phyloP scores from a whole-genome alignment of 2,329 filamentous ascomycete genomes.

The Aspergillus sp. region DNA sequence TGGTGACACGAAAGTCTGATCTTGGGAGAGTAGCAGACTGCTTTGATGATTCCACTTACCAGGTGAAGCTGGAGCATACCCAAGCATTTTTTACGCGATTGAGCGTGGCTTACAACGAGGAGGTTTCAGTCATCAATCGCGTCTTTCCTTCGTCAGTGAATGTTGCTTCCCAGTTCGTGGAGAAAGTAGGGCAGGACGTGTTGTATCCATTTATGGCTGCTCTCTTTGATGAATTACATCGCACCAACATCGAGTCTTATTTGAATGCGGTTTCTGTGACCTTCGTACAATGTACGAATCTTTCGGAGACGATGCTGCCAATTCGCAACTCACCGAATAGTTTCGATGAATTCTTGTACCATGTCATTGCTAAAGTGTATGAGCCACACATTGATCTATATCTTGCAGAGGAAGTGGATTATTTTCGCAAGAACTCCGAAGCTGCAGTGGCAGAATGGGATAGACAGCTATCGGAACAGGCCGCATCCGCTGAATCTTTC shows the following conservation, averaged over 20 bases:
- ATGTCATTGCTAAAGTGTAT: slow-evolving; percentile 68
- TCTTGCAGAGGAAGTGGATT: slow-evolving; percentile 82
- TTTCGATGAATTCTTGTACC: slow-evolving; percentile 61
- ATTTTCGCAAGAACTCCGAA: slow-evolving; percentile 73
- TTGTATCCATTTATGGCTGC: slow-evolving; percentile 81
- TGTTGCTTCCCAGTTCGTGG: slow-evolving; percentile 73
- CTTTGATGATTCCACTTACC: slow-evolving; percentile 63
- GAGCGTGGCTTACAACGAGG: slow-evolving; percentile 72
- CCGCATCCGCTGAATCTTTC: slow-evolving; percentile 84
- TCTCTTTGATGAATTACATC: slow-evolving; percentile 82
- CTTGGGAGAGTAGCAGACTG: slow-evolving; percentile 76
- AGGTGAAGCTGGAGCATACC: slow-evolving; percentile 73
- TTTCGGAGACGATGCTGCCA: slow-evolving; percentile 66
- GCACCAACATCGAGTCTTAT: slow-evolving; percentile 69
- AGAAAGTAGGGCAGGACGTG: slow-evolving; percentile 75
- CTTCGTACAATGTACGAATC: slow-evolving; percentile 78
- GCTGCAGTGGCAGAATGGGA: slow-evolving; percentile 81
- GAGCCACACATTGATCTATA: slow-evolving; percentile 94
- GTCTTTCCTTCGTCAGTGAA: slow-evolving; percentile 70
- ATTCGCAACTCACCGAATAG: slow-evolving; percentile 56
- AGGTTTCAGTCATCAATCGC: slow-evolving; percentile 71
- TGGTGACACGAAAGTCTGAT: slow-evolving; percentile 69
- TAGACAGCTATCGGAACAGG: slow-evolving; percentile 83
- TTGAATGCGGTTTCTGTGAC: slow-evolving; percentile 81
- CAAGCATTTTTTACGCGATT: slow-evolving; percentile 74